These are phyloP conservation scores for Acanthamoeba royreba DNA, from an alignment of 208 protist genomes.

Conservation along the genomic window DNA sequence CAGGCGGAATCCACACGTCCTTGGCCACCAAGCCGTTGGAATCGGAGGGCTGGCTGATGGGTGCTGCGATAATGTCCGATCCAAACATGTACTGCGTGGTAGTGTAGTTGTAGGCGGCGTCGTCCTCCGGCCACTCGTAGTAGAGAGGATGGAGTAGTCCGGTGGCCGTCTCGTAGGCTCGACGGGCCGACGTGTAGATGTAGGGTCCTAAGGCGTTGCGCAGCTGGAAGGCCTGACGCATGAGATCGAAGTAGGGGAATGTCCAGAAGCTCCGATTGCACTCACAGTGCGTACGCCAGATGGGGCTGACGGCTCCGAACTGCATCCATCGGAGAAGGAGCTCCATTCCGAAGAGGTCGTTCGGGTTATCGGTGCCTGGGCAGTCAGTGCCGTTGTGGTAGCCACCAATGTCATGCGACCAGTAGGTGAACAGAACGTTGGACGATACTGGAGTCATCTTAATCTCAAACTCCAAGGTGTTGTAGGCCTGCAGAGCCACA, in stretches of 20 bases:
- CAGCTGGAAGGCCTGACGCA: slow-evolving; percentile 39
- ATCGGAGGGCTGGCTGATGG: slow-evolving; percentile 3
- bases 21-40: not conserved
- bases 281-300: slow-evolving; percentile 65
- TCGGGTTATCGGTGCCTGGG: not conserved
- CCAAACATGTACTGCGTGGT: slow-evolving; percentile 72
- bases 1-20: slow-evolving; percentile 17
- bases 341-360: slow-evolving; percentile 46
- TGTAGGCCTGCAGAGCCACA: slow-evolving; percentile 52
- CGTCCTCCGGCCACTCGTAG: slow-evolving; percentile 64
- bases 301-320: slow-evolving; percentile 61
- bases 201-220: slow-evolving; percentile 66
- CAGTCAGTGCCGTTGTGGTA: not conserved
- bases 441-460: not conserved
- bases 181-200: slow-evolving; percentile 68
- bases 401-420: slow-evolving; percentile 43
- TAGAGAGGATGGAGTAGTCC: slow-evolving; percentile 67
- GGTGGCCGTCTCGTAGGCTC: slow-evolving; percentile 60
- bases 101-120: slow-evolving; percentile 60
- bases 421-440: not conserved
- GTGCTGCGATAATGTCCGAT: slow-evolving; percentile 62
- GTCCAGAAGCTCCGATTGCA: not conserved
- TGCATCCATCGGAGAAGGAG: slow-evolving; percentile 73
- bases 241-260: slow-evolving; percentile 37
- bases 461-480: not conserved